Base-by-base conservation (phyloP, 805 yeast genomes). In the Saccharomycopsis selenospora region DNA sequence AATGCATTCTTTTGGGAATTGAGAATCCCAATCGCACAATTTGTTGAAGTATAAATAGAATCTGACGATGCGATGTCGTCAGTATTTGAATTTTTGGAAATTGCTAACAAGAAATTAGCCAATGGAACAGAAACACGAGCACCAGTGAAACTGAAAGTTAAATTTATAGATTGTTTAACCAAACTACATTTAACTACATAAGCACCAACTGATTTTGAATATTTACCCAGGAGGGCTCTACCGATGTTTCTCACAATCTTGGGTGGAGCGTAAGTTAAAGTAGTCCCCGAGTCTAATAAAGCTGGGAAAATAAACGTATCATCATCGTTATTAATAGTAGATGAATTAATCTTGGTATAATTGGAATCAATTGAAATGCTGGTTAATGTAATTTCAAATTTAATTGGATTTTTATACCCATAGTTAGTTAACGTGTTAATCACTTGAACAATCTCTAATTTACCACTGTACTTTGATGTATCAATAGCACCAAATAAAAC, bases 401-500 rank as follows among this genome's bases (percentile, higher is more conserved):
- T 67, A 29, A 75, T 67, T 3, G 81, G 72, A 1, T 56, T 42
- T 5, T 42, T 43, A 57, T 66, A 71, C n/a, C 71, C 71, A 18
- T 24, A 40, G 14, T 55, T 24, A 26, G 55, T 56, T 22, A 63
- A 56, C 5, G 72, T 61, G 62, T 79, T 79, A 51, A 77, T 66
- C 36, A 78, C 55, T 23, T 82, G 81, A 5, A 82, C 59, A 1
- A 77, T 64, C 27, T 68, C 61, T 30, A 81, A 60, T 26, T 61
- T 53, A 13, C 87, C 88, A 0, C 63, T 47, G 60, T 76, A 81
- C 63, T 82, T 82, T 36, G 76, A 71, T 50, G 73, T 75, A 58
- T 84, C 91, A 24, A 80, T 72, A 27, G 82, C 93, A 43, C 93
- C 91, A 66, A 84, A 84, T 44, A 84, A 61, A 17, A 84, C 67